These are phyloP conservation scores for Articulospora tetracladia DNA, from an alignment of 495 filamentous ascomycete species.

Conservation along the genomic window DNA sequence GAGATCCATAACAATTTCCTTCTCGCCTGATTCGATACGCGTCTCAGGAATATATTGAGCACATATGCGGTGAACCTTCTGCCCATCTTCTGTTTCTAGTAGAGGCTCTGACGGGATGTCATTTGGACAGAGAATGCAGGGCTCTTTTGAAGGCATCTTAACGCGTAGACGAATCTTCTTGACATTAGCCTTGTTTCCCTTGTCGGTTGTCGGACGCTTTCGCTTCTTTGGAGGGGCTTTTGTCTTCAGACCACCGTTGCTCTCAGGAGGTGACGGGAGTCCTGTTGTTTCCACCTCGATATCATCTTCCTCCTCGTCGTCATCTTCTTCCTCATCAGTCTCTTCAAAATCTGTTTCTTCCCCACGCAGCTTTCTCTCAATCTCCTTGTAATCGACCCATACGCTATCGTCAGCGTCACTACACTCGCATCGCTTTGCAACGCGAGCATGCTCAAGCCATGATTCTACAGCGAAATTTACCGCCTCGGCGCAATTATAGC, in stretches of 20 bases:
- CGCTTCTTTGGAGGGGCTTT: conserved; percentile 33
- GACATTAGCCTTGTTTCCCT: conserved; percentile 29
- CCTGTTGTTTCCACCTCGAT: conserved; percentile 54
- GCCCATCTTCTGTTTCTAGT: conserved; percentile 81
- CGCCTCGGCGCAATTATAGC: conserved; percentile 98
- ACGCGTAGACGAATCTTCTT: conserved; percentile 72
- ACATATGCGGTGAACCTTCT: conserved; percentile 84
- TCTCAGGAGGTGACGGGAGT: conserved; percentile 77
- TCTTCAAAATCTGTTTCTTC: conserved; percentile 91
- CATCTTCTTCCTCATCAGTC: conserved; percentile 71
- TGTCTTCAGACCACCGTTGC: conserved; percentile 32
- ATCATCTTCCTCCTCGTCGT: conserved; percentile 59
- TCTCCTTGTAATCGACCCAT: conserved; percentile 94
- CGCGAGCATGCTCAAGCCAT: conserved; percentile 91
- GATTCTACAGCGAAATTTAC: conserved; percentile 96
- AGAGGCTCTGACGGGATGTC: conserved; percentile 81
- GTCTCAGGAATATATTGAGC: conserved; percentile 91
- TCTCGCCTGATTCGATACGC: conserved; percentile 66
- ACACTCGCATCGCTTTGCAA: conserved; percentile 97
- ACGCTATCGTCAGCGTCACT: conserved; percentile 84
- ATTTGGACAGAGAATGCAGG: conserved; percentile 94
- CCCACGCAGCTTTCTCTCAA: conserved; percentile 89
- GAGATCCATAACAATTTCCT: conserved; percentile 72
- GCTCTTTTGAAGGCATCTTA: conserved; percentile 67
- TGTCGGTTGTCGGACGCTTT: conserved; percentile 43